A percentile compares a stretch with the other conserved stretches of the same genome.
These are phyloP conservation scores for Hibiscus mutabilis DNA, from an alignment of 345 rosid genomes.

Conservation along the genomic window DNA sequence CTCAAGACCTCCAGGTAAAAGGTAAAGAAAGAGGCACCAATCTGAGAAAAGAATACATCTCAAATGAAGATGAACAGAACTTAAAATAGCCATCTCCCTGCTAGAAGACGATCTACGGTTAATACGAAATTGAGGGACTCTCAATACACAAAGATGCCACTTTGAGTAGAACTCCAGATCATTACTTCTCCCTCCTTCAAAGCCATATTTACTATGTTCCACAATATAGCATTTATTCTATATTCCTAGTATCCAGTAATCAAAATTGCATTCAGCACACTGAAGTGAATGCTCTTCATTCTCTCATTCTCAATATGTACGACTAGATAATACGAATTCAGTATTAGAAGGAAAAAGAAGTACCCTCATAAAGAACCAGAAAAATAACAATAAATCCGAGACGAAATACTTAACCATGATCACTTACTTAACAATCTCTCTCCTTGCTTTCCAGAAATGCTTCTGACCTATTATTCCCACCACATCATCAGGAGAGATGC, in stretches of 20 bases:
- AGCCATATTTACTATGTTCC: constrained; percentile 10
- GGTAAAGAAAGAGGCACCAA: constrained; percentile 33
- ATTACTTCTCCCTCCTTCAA: constrained; percentile 10
- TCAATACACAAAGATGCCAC: constrained; percentile 26
- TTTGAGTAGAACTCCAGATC: constrained; percentile 19
- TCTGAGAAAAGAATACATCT: constrained; percentile 44
- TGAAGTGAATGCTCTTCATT: not conserved
- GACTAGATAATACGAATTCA: not conserved
- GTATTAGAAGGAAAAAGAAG: not conserved
- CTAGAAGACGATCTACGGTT: constrained; percentile 50
- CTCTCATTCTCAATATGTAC: not conserved
- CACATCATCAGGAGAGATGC: constrained; percentile 74
- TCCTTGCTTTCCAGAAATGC: constrained; percentile 92
- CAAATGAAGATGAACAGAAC: constrained; percentile 29
- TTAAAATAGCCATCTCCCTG: constrained; percentile 49
- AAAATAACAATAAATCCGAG: not conserved
- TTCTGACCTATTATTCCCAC: constrained; percentile 85
- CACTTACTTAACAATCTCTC: constrained; percentile 81
- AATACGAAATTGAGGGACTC: constrained; percentile 33
- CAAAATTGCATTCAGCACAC: not conserved
- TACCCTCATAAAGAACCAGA: not conserved
- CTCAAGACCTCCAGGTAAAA: constrained; percentile 35
- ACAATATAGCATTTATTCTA: not conserved
- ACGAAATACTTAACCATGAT: not conserved
- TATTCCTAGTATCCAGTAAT: not conserved